A percentile compares a stretch with the other conserved stretches of the same genome.
Evolutionary conservation across 768 basidiomycete genomes (phyloP).

Genomic region (Boletus speciosus): DNA sequence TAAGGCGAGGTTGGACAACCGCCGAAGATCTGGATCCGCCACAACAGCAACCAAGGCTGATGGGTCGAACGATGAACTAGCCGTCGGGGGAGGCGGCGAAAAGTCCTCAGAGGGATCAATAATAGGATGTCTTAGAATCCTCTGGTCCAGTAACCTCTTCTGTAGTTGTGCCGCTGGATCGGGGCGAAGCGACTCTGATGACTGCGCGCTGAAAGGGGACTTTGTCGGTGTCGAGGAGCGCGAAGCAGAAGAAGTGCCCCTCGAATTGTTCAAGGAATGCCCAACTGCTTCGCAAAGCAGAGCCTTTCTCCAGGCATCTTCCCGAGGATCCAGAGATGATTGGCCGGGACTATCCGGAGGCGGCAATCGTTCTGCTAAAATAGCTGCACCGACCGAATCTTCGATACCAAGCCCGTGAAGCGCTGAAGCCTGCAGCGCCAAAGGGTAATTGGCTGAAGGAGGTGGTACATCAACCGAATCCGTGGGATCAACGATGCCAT

Average conservation of each 20-base stretch:
- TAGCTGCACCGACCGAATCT: slow-evolving; percentile 71
- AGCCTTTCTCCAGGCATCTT: slow-evolving; percentile 73
- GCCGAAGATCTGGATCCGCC: slow-evolving; percentile 32
- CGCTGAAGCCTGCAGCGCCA: slow-evolving; percentile 73
- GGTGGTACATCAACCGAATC: slow-evolving; percentile 78
- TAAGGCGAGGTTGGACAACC: slow-evolving; percentile 43
- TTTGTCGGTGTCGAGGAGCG: slow-evolving; percentile 38
- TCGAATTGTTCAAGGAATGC: slow-evolving; percentile 63
- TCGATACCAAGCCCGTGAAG: slow-evolving; percentile 68
- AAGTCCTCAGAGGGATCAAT: slow-evolving; percentile 33
- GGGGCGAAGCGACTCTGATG: slow-evolving; percentile 23
- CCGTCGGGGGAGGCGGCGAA: slow-evolving; percentile 20
- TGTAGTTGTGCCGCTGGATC: slow-evolving; percentile 19
- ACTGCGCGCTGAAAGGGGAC: slow-evolving; percentile 17
- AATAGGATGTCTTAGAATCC: slow-evolving; percentile 42
- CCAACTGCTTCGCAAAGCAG: slow-evolving; percentile 76
- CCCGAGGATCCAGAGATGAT: slow-evolving; percentile 50
- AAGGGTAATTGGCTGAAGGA: slow-evolving; percentile 63
- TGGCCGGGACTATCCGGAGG: slow-evolving; percentile 60
- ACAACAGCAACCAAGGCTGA: slow-evolving; percentile 17
- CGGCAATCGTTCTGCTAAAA: slow-evolving; percentile 72
- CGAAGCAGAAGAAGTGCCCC: slow-evolving; percentile 39
- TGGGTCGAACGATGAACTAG: slow-evolving; percentile 3
- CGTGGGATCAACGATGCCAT: slow-evolving; percentile 76
- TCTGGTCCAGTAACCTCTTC: slow-evolving; percentile 37